Conservation (phyloP, 208 protist species). For the Trypanosoma grayi region DNA sequence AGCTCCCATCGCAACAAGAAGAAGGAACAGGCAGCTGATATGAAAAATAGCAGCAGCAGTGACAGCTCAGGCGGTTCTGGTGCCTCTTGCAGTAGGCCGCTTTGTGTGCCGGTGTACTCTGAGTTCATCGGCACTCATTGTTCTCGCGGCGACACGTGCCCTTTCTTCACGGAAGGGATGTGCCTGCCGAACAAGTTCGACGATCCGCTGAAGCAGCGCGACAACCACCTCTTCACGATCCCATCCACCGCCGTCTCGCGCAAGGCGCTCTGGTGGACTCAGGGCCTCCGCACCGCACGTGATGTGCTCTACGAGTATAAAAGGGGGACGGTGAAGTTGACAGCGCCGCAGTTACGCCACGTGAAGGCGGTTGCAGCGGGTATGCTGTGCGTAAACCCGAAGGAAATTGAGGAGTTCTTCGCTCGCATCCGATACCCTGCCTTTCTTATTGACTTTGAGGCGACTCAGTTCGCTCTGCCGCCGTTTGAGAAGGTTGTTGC, state of each 20-base stretch:
- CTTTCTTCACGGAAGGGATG: constrained; percentile 81
- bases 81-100: no score
- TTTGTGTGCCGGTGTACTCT: constrained; percentile 42
- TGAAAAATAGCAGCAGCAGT: background rate
- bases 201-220: constrained; percentile 42
- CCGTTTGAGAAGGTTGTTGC: constrained; percentile 75
- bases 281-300: constrained; percentile 67
- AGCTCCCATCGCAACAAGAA: constrained; percentile 13
- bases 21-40: background rate
- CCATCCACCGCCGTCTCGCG: constrained; percentile 64
- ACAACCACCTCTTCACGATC: constrained; percentile 90
- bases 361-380: constrained; percentile 62
- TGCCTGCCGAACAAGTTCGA: constrained; percentile 77
- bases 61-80: no score
- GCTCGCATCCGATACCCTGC: constrained; percentile 68
- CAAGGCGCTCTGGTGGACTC: constrained; percentile 77
- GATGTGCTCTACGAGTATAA: constrained; percentile 70
- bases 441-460: constrained; percentile 91
- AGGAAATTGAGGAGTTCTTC: constrained; percentile 82
- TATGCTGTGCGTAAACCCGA: constrained; percentile 63
- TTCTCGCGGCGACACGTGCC: constrained; percentile 65
- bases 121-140: constrained; percentile 67
- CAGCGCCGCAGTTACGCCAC: constrained; percentile 79
- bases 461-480: constrained; percentile 83
- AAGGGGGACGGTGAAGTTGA: constrained; percentile 60